These are phyloP conservation scores for Zelopaecilomyces penicillatus DNA, from an alignment of 2,329 filamentous ascomycete species.

Conservation along the genomic window DNA sequence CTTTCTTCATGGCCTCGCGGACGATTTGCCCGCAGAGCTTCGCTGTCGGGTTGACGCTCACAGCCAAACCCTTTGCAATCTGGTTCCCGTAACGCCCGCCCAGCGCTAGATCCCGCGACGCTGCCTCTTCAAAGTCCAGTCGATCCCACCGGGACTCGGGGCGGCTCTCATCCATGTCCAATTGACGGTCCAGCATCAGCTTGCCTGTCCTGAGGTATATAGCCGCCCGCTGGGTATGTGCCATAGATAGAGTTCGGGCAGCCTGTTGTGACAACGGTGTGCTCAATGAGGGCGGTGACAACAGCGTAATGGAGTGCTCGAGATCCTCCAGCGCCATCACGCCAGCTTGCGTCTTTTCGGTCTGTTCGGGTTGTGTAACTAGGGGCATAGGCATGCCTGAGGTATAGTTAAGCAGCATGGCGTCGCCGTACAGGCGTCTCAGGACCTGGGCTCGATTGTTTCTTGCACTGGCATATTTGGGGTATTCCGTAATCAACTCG, in stretches of 20 bases:
- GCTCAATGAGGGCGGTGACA: conserved; percentile 43
- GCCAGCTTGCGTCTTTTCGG: conserved; percentile 32
- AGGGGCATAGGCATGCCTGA: conserved; percentile 32
- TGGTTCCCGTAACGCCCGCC: conserved; percentile 59
- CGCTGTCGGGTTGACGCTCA: conserved; percentile 58
- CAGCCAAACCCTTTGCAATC: conserved; percentile 55
- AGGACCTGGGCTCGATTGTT: conserved; percentile 67
- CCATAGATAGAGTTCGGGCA: conserved; percentile 57
- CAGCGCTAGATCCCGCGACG: conserved; percentile 53
- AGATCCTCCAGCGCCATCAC: conserved; percentile 43
- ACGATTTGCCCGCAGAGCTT: conserved; percentile 64
- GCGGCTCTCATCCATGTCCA: conserved; percentile 31
- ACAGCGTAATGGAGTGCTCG: conserved; percentile 48
- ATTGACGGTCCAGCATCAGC: conserved; percentile 26
- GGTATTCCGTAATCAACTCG: conserved; percentile 46
- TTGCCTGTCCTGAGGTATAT: conserved; percentile 54
- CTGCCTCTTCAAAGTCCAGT: conserved; percentile 53
- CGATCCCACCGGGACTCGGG: conserved; percentile 42
- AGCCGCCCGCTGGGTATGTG: conserved; percentile 63
- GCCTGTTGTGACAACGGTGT: conserved; percentile 54
- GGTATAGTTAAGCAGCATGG: conserved; percentile 39
- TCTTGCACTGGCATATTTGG: conserved; percentile 61
- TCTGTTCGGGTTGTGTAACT: conserved; percentile 26
- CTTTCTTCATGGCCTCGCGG: conserved; percentile 60
- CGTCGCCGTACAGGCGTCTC: conserved; percentile 54